A percentile compares a stretch with the other conserved stretches of the same genome.
phyloP scores from a whole-genome alignment of 176 grass and related monocot genomes.

The Bromus sterilis region DNA sequence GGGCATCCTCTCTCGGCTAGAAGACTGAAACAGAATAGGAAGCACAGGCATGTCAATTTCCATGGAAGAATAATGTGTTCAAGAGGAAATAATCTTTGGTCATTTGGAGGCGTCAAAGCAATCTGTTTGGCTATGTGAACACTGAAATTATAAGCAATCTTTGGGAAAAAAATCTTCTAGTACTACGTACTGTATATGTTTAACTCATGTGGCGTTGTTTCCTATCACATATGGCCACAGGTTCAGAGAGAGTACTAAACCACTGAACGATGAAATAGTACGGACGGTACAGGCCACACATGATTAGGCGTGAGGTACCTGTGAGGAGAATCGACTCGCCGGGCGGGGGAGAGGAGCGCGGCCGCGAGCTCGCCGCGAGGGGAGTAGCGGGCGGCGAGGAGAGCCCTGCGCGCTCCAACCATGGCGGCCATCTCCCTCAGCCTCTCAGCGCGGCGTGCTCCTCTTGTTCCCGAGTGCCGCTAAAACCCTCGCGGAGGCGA shows the following conservation, averaged over 20 bases:
- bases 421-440: conserved; percentile 30
- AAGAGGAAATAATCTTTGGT: not conserved
- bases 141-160: not conserved
- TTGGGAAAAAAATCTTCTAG: too few species aligned
- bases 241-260: not conserved
- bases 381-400: conserved; percentile 30
- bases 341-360: not conserved
- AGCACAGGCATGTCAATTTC: not conserved
- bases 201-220: not conserved
- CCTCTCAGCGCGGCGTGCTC: not conserved
- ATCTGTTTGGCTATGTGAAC: not conserved
- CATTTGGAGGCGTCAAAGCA: not conserved
- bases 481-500: conserved; percentile 3
- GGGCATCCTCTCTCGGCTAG: conserved; percentile 12
- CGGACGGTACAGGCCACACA: too few species aligned
- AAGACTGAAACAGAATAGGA: conserved; percentile 22
- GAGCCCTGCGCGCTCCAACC: conserved; percentile 45
- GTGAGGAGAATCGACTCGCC: not conserved
- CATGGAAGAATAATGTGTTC: not conserved
- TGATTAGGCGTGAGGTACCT: conserved; percentile 21
- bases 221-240: not conserved
- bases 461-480: conserved; percentile 19
- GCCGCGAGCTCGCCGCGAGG: conserved; percentile 13
- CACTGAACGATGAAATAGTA: not conserved
- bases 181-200: not conserved